Evolutionary conservation across 352 stramenopile species (phyloP), one percentile per base, ranked within the genome.

Genomic region (Pythium dissimile): DNA sequence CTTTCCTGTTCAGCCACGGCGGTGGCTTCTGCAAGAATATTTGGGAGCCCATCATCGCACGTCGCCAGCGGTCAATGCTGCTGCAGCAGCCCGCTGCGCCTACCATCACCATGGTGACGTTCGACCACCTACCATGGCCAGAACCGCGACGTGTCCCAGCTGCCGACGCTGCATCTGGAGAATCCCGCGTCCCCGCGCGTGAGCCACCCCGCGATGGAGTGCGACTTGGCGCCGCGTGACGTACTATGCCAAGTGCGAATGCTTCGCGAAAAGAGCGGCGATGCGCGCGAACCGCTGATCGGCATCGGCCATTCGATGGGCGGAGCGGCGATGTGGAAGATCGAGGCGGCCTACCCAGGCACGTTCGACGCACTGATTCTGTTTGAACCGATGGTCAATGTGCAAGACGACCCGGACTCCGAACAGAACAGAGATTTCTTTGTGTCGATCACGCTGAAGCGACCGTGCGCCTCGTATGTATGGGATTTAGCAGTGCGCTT

Each of bases 231-330:
- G 6, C 30, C 51, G 1, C 28, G 65, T n/a, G 69, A 72, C 18
- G 54, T 72, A 49, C 9, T 32, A 24, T 5, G 35, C 5, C 46
- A 58, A n/a, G 35, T 63, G 27, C 39, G 42, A 2, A 2, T 23
- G 13, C 44, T 75, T 13, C 54, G 59, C 15, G 53, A 59, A 3
- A 15, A 37, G 10, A 10, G 16, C 34, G 20, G 21, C 20, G 21
- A 12, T 4, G 27, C 21, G 4, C 42, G 8, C 10, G 24, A 46
- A 15, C 64, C 72, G n/a, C 43, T 88, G 15, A 73, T 85, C 43
- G 77, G 77, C 0, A 73, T 88, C 28, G 73, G 73, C 27, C 73
- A 84, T 16, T 84, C 73, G 1, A 68, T 84, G 60, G 73, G 71
- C 11, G 71, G 62, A 0, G 58, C 62, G 6, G 52, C 66, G 15